Conservation (phyloP, 768 basidiomycete species). For the Atractiella rhizophila region DNA sequence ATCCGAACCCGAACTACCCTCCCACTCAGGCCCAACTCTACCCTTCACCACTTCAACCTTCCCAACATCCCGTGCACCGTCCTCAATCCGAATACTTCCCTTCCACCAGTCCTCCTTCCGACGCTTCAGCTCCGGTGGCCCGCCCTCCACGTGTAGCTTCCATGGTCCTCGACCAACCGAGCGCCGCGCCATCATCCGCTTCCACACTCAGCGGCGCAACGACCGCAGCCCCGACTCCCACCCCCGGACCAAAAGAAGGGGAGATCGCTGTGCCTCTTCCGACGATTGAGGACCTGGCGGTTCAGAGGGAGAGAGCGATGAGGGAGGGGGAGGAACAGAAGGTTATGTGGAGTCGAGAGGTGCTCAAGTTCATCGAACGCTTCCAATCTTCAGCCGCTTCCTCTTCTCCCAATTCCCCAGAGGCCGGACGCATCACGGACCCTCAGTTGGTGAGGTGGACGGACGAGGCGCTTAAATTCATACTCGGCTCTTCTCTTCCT, state of each 20-base stretch:
- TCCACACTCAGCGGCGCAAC: neutral
- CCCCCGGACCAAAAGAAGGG: no score
- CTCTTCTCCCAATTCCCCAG: slow-evolving; percentile 22
- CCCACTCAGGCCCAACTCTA: no score
- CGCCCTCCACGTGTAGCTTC: no score
- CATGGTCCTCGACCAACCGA: no score
- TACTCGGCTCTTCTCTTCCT: slow-evolving; percentile 29
- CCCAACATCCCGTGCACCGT: no score
- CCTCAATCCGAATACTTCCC: no score
- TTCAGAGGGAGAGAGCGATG: neutral
- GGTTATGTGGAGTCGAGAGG: slow-evolving; percentile 57
- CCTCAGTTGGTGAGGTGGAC: slow-evolving; percentile 35
- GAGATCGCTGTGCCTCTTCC: slow-evolving; percentile 4
- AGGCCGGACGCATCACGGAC: slow-evolving; percentile 35
- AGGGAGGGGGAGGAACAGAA: slow-evolving; percentile 18
- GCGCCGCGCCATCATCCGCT: neutral
- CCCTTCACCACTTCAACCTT: no score
- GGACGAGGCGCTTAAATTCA: slow-evolving; percentile 37
- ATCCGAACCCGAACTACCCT: no score
- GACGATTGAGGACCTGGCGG: neutral
- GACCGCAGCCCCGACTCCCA: neutral
- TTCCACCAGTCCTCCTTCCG: no score
- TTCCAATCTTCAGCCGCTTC: slow-evolving; percentile 21
- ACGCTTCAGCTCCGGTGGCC: no score
- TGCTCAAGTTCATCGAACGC: slow-evolving; percentile 51